A percentile compares a stretch with the other conserved stretches of the same genome.
phyloP scores from a whole-genome alignment of 768 basidiomycete genomes.

The Rhodosporidiobolus sp. region DNA sequence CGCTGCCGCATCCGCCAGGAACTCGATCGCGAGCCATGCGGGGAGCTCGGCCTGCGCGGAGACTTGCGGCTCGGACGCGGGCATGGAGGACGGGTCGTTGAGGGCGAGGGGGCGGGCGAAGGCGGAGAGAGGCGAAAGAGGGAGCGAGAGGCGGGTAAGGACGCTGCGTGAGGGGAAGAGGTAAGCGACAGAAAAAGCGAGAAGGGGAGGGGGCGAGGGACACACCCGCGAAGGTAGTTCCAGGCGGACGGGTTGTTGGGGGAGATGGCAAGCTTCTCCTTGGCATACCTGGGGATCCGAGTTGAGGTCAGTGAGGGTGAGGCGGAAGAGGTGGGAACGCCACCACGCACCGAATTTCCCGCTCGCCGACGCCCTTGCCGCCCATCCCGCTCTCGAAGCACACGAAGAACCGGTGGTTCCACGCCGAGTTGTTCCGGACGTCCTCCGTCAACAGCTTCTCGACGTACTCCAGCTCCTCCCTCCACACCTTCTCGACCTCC shows the following conservation, averaged over 20 bases:
- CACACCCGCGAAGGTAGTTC: conserved; percentile 82
- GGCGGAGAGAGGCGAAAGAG: conserved; percentile 58
- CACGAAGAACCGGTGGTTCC: conserved; percentile 92
- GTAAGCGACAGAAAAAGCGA: not conserved
- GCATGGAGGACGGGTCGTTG: conserved; percentile 30
- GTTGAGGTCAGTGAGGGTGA: not conserved
- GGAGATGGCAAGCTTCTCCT: conserved; percentile 74
- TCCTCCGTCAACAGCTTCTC: conserved; percentile 69
- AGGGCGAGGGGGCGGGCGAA: conserved; percentile 68
- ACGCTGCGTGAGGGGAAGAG: conserved; percentile 49
- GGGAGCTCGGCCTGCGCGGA: conserved; percentile 77
- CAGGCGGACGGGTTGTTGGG: conserved; percentile 94
- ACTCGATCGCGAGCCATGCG: conserved; percentile 74
- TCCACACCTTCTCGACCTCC: conserved; percentile 54
- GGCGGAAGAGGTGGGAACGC: conserved; percentile 1
- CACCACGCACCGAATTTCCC: conserved; percentile 70
- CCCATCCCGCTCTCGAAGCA: conserved; percentile 65
- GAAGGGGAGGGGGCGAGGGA: not conserved
- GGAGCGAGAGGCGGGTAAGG: conserved; percentile 61
- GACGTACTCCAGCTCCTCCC: conserved; percentile 68
- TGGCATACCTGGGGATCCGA: conserved; percentile 66
- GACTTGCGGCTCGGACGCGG: conserved; percentile 55
- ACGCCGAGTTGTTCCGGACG: conserved; percentile 92
- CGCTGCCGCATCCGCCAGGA: conserved; percentile 57
- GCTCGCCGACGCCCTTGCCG: conserved; percentile 60